These are phyloP conservation scores for Volvox carteri DNA, from an alignment of 163 green algal species.

Conservation along the genomic window DNA sequence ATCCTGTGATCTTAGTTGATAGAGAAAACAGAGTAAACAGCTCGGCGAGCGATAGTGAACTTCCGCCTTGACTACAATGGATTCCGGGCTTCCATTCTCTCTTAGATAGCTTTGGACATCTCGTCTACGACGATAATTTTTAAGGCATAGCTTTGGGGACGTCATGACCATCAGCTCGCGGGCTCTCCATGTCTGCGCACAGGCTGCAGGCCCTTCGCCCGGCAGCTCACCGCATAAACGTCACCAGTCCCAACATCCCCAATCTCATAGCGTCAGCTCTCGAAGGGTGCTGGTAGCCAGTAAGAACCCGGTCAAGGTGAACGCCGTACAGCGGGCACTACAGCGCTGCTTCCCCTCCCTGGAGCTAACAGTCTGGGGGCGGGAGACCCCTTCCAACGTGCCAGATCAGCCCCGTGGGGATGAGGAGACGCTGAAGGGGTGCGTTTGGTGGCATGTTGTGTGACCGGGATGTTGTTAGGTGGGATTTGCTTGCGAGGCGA, in stretches of 20 bases:
- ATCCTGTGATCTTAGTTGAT: no score
- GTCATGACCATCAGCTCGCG: constrained; percentile 1
- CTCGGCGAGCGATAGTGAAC: no score
- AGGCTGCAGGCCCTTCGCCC: neutral
- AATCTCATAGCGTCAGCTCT: neutral
- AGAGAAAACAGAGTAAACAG: no score
- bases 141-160: no score
- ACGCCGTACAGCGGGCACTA: constrained; percentile 25
- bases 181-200: neutral
- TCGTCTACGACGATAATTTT: no score
- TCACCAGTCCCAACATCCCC: neutral
- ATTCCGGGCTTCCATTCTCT: no score
- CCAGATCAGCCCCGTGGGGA: constrained; percentile 30
- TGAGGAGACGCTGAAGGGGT: constrained; percentile 35
- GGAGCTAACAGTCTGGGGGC: neutral
- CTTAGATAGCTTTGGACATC: no score
- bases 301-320: constrained; percentile 40
- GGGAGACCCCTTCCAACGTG: neutral
- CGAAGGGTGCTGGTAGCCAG: neutral
- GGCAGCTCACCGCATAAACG: neutral
- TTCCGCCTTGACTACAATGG: no score
- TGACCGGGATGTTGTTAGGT: no score
- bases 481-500: no score
- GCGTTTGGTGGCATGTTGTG: neutral
- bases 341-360: constrained; percentile 4